phyloP scores from a whole-genome alignment of 2,329 filamentous ascomycete genomes.

The Diaporthe nobilis region DNA sequence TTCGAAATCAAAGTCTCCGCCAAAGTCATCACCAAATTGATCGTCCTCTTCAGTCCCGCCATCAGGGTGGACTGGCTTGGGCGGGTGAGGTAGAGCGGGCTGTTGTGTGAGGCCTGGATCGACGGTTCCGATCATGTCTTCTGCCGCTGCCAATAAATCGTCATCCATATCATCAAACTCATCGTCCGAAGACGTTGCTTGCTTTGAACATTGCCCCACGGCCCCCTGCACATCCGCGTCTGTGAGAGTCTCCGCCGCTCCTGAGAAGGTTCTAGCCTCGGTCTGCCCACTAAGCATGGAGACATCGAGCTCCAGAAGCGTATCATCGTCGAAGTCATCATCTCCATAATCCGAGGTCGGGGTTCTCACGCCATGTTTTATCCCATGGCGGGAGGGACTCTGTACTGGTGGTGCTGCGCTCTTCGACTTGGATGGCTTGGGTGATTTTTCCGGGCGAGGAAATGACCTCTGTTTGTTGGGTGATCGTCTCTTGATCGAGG shows the following conservation, averaged over 20 bases:
- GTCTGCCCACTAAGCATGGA: constrained; percentile 52
- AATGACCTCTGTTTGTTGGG: constrained; percentile 35
- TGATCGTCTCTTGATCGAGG: constrained; percentile 57
- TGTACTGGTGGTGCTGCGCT: background rate
- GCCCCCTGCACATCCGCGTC: background rate
- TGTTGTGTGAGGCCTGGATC: constrained; percentile 48
- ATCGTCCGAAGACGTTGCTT: constrained; percentile 56
- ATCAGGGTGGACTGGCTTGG: constrained; percentile 52
- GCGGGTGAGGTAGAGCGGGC: constrained; percentile 29
- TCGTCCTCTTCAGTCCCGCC: constrained; percentile 55
- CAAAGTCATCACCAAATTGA: constrained; percentile 80
- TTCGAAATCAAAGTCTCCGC: constrained; percentile 81
- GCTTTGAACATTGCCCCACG: background rate
- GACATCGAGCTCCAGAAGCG: constrained; percentile 68
- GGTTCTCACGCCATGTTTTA: background rate
- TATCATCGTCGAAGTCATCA: constrained; percentile 72
- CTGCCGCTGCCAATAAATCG: constrained; percentile 67
- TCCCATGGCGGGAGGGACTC: background rate
- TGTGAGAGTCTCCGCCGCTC: constrained; percentile 24
- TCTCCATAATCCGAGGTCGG: constrained; percentile 66
- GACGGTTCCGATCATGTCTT: constrained; percentile 55
- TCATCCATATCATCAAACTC: constrained; percentile 79
- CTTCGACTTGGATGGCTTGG: constrained; percentile 38
- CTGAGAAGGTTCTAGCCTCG: constrained; percentile 17
- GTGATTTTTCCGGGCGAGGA: background rate